These are phyloP conservation scores for Boletellus ananas DNA, from an alignment of 768 basidiomycete genomes.

Conservation along the genomic window DNA sequence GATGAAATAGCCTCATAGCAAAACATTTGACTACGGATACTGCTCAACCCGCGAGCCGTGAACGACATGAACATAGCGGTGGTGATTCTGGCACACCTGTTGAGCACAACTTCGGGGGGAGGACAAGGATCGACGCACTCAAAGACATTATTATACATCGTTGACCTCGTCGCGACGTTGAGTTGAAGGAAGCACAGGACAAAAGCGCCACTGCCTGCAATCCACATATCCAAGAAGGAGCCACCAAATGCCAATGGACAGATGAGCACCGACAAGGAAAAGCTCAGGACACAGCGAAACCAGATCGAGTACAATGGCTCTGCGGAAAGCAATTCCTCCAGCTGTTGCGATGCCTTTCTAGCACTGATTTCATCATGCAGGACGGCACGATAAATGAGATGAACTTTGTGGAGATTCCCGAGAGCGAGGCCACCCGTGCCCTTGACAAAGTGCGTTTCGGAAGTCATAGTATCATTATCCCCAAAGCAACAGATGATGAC, in stretches of 20 bases:
- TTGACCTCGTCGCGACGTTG: constrained; percentile 67
- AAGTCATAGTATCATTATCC: constrained; percentile 83
- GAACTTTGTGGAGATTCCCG: constrained; percentile 80
- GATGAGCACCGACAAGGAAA: constrained; percentile 70
- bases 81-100: constrained; percentile 55
- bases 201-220: constrained; percentile 68
- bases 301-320: constrained; percentile 60
- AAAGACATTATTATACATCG: constrained; percentile 86
- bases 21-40: constrained; percentile 72
- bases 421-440: constrained; percentile 73
- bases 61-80: constrained; percentile 81
- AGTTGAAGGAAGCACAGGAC: constrained; percentile 70
- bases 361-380: constrained; percentile 92
- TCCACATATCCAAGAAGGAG: constrained; percentile 80
- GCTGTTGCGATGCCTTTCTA: constrained; percentile 60
- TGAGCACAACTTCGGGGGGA: constrained; percentile 5
- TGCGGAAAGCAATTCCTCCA: constrained; percentile 59
- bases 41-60: constrained; percentile 74
- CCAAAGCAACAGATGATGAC: constrained; percentile 87
- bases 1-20: constrained; percentile 93
- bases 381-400: constrained; percentile 79
- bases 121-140: constrained; percentile 48
- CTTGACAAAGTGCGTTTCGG: constrained; percentile 87
- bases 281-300: constrained; percentile 65
- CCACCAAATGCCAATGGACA: constrained; percentile 84